Evolutionary conservation across 1,284 basidiomycete genomes (phyloP).

Genomic region (Rhodotorula sp.): DNA sequence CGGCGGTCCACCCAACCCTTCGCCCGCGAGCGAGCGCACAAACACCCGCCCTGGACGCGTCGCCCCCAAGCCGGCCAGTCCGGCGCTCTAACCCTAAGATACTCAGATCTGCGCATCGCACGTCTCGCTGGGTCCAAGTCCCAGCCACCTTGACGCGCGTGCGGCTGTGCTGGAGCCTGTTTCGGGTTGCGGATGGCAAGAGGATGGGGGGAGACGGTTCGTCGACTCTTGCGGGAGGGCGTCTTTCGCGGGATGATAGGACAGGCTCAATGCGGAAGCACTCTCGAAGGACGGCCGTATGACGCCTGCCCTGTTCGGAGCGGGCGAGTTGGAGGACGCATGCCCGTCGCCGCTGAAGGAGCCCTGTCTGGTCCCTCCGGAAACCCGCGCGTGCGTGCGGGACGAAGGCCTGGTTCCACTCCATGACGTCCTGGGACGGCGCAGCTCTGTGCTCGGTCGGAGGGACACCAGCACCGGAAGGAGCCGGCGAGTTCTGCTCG

Average conservation of each 20-base stretch:
- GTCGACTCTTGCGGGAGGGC: background rate
- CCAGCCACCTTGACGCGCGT: background rate
- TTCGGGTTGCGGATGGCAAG: background rate
- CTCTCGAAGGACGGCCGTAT: background rate
- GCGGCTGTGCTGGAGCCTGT: background rate
- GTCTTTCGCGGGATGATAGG: slow-evolving; percentile 1
- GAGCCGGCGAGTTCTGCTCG: background rate
- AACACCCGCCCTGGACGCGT: slow-evolving; percentile 22
- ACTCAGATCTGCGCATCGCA: background rate
- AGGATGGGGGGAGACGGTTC: background rate
- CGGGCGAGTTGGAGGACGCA: too few species aligned
- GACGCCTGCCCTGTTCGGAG: too few species aligned
- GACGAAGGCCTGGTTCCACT: too few species aligned
- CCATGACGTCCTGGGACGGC: too few species aligned
- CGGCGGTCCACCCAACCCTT: background rate
- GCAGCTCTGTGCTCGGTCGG: background rate
- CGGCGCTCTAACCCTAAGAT: slow-evolving; percentile 27
- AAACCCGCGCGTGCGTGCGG: background rate
- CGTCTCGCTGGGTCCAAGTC: background rate
- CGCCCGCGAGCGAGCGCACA: slow-evolving; percentile 2
- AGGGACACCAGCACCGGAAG: slow-evolving; percentile 5
- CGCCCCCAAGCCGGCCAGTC: slow-evolving; percentile 8
- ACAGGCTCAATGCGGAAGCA: background rate
- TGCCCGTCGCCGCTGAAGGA: background rate
- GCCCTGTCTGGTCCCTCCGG: slow-evolving; percentile 7